Evolutionary conservation across 2,329 filamentous ascomycete genomes (phyloP), one percentile per base, ranked within the genome.

Genomic region (Elsinoe batatas): DNA sequence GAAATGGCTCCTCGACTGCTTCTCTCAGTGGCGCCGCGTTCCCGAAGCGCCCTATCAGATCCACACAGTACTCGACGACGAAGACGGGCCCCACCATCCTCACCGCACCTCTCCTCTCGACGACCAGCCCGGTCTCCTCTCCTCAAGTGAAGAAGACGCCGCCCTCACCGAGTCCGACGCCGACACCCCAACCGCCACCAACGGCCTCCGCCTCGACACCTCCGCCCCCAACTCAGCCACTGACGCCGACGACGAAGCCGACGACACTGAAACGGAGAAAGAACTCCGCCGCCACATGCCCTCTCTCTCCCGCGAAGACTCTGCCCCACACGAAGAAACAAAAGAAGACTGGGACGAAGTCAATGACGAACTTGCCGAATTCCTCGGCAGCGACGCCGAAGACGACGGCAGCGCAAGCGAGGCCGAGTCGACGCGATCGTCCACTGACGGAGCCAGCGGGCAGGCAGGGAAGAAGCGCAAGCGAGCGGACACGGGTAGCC

Each of bases 1-100:
- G 54, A 83, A 88, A 64, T 98, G 93, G 93, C 81, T 98, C 30
- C 79, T 84, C 32, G 86, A 91, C 62, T 94, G 85, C 56, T 82
- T 97, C 60, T 85, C 83, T 22, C 85, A 86, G 67, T 98, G 93
- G 93, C 77, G 80, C 60, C 84, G 81, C 56, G 75, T 94, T 10
- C 83, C 93, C 56, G 91, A 96, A 68, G 77, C 77, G 2, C 84
- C 85, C 0, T 95, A 91, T 65, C 74, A 87, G n/a, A 78, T 95
- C 46, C 77, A 85, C n/a, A 78, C 90, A 2, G 83, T 89, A 53
- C 82, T 85, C 0, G 80, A 83, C 15, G 85, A 89, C 51, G 64
- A 67, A 53, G 67, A 64, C 54, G 61, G 56, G 13, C 51, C 26
- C 7, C 26, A 8, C 7, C 40, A 26, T 17, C 47, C 20, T 56